Evolutionary conservation across 768 basidiomycete genomes (phyloP), one percentile per base, ranked within the genome.

Genomic region (Hygrocybe coccinea): DNA sequence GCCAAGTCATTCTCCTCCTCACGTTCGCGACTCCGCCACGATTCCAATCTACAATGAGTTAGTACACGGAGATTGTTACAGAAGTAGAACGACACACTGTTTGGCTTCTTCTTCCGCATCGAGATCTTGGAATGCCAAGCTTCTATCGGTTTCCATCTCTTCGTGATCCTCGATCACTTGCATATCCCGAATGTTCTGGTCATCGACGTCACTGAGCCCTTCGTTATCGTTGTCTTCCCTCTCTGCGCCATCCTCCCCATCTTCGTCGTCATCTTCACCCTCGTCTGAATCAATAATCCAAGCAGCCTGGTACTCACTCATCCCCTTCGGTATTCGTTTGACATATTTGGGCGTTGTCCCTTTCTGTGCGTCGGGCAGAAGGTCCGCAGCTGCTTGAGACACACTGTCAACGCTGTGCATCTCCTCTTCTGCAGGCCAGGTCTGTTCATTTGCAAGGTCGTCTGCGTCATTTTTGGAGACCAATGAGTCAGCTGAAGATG

Each of bases 391-490:
- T 0, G 60, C 59, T 10, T 74, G 67, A n/a, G 62, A 60, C 10
- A 56, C 52, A 25, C 65, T 60, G 3, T 59, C 67, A 0, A 50
- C 71, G 5, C 71, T 79, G 19, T 74, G 75, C 86, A 97, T 91
- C 68, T 97, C 95, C 65, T 97, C 95, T 67, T 97, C 93, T 0
- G 93, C 95, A 1, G 95, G 95, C 95, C 95, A 97, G 0, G 95
- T 99, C 69, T 99, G 95, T 64, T 99, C 95, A 66, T 95, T 97
- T 35, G 79, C 83, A 70, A 97, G 79, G 55, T 91, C 86, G 63
- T 97, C 94, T 3, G 88, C 90, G 21, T 89, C 84, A 67, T 95
- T 94, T 49, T 81, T 86, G 1, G 92, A 93, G 11, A 90, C 80
- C 48, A 97, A 73, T 5, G 93, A 93, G 68, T 97, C 95, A 0